Base-by-base conservation (phyloP, 805 yeast genomes). In the Deakozyma indianensis region DNA sequence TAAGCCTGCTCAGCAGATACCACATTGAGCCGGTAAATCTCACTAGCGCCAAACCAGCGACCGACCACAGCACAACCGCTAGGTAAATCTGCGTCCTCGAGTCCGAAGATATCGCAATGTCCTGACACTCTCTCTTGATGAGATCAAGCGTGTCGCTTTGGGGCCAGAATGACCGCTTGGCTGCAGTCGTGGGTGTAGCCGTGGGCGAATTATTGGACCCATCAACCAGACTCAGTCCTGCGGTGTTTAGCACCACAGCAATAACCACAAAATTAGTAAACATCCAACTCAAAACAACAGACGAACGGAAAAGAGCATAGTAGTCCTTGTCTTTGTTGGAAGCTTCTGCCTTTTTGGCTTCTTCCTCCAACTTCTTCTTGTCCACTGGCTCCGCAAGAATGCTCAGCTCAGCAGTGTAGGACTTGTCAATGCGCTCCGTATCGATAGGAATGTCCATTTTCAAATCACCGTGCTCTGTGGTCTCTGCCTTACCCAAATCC, bases 201-300 rank as follows among this genome's bases (percentile, higher is more conserved):
- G 48, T 43, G 28, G 52, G 45, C 7, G 51, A 56, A 23, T 7
- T 22, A 1, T 22, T 44, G 28, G n/a, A n/a, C 51, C 50, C 18
- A 35, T 35, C n/a, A 22, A 48, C 41, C 23, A 53, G 42, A 1
- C 70, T 72, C 29, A 83, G 65, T 3, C 96, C 96, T 45, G 88
- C 95, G 1, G 87, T 75, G 48, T 85, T 84, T 48, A 87, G 70
- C 5, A 92, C 96, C 15, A 86, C 73, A 0, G 88, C 92, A 42
- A 86, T 74, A 42, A 92, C 68, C 32, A 83, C 76, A 53, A 85
- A 80, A 59, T 92, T 92, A 32, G 94, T 77, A 48, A 87, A 68
- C 67, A 87, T 77, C 98, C 98, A 92, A 3, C 80, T 61, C 48
- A 92, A 69, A 21, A 92, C 95, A 1, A 94, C 94, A 57, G 84